Conservation (phyloP, 805 yeast species). For the Debaryomyces prosopidis region DNA sequence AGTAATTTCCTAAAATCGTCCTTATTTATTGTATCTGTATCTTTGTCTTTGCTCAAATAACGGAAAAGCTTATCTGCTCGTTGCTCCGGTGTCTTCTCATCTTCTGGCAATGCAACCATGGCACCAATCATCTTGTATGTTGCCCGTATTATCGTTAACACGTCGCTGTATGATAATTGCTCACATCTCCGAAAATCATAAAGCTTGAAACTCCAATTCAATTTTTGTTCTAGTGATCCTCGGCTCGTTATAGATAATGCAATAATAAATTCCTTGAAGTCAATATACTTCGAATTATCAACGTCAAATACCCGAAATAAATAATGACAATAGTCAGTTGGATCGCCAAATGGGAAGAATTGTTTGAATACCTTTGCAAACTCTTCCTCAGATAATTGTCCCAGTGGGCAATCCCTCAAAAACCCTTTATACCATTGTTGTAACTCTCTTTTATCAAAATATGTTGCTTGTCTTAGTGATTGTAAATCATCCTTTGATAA, state of each 20-base stretch:
- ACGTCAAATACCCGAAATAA: conserved; percentile 88
- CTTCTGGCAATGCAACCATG: conserved; percentile 85
- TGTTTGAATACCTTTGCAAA: conserved; percentile 91
- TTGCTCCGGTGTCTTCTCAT: conserved; percentile 88
- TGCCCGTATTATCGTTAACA: conserved; percentile 75
- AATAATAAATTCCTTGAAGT: conserved; percentile 88
- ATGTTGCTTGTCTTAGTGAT: conserved; percentile 79
- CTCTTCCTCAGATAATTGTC: conserved; percentile 83
- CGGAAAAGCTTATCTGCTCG: conserved; percentile 81
- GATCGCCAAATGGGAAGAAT: conserved; percentile 98
- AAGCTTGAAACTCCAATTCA: conserved; percentile 85
- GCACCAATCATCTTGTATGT: conserved; percentile 95
- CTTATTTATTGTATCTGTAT: conserved; percentile 63
- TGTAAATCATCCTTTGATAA: conserved; percentile 87
- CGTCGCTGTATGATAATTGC: conserved; percentile 69
- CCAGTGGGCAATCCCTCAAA: conserved; percentile 88
- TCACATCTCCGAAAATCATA: conserved; percentile 87
- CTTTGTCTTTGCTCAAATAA: conserved; percentile 67
- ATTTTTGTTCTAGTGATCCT: conserved; percentile 80
- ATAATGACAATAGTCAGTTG: conserved; percentile 84
- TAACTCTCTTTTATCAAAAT: conserved; percentile 88
- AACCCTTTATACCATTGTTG: conserved; percentile 99
- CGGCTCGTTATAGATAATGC: conserved; percentile 86
- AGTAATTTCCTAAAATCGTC: conserved; percentile 85
- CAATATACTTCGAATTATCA: conserved; percentile 77